phyloP scores from a whole-genome alignment of 225 moss, liverwort and hornwort species.

The Bryum argenteum region DNA sequence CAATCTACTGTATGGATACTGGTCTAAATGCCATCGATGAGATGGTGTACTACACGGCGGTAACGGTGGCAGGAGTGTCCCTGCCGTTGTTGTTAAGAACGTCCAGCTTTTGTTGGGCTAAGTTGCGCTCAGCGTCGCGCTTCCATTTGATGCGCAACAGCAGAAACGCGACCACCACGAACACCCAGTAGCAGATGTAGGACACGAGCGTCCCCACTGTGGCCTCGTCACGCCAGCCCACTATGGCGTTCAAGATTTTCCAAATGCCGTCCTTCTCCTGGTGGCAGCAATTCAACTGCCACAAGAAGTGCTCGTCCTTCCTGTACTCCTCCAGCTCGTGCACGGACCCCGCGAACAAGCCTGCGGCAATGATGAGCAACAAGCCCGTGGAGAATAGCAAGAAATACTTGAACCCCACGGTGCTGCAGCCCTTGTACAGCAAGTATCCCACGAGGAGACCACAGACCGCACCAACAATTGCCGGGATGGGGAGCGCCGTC shows the following conservation, averaged over 20 bases:
- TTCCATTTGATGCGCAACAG: constrained; percentile 62
- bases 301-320: constrained; percentile 54
- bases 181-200: constrained; percentile 68
- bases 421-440: constrained; percentile 60
- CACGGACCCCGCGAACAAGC: constrained; percentile 64
- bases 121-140: constrained; percentile 46
- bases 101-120: constrained; percentile 23
- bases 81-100: not conserved
- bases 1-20: not conserved
- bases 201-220: constrained; percentile 62
- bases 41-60: constrained; percentile 12
- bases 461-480: constrained; percentile 52
- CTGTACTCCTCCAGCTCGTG: constrained; percentile 80
- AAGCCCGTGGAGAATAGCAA: constrained; percentile 50
- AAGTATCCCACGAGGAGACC: constrained; percentile 47
- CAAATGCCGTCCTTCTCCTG: constrained; percentile 54
- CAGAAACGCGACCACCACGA: constrained; percentile 38
- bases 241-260: constrained; percentile 67
- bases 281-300: constrained; percentile 71
- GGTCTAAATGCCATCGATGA: not conserved
- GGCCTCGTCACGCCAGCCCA: constrained; percentile 75
- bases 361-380: constrained; percentile 63
- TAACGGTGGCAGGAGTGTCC: not conserved
- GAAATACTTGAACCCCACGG: constrained; percentile 65
- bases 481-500: constrained; percentile 60